Conservation (phyloP, 495 filamentous ascomycete species). For the Podospora bellae-mahoneyi region DNA sequence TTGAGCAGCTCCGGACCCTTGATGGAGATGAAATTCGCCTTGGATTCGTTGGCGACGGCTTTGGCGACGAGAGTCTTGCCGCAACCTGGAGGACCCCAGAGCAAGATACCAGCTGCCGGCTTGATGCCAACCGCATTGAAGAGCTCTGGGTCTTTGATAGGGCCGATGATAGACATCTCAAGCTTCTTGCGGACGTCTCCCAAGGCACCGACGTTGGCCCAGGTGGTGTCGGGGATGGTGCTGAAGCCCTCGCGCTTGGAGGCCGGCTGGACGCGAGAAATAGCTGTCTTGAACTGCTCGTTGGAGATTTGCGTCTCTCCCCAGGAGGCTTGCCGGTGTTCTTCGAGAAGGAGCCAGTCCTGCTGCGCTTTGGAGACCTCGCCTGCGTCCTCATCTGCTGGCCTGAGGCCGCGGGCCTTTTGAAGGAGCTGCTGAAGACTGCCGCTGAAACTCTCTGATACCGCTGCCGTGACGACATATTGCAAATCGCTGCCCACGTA, state of each 20-base stretch:
- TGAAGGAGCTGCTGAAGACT: constrained; percentile 26
- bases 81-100: constrained; percentile 96
- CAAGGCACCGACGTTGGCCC: constrained; percentile 88
- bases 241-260: constrained; percentile 95
- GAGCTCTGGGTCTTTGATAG: constrained; percentile 78
- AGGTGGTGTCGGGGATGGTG: constrained; percentile 94
- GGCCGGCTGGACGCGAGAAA: constrained; percentile 85
- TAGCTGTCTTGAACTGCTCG: constrained; percentile 69
- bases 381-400: constrained; percentile 50
- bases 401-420: constrained; percentile 31
- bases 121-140: constrained; percentile 81
- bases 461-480: constrained; percentile 58
- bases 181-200: constrained; percentile 75
- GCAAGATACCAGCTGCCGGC: constrained; percentile 83
- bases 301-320: constrained; percentile 33
- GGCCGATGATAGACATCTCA: constrained; percentile 83
- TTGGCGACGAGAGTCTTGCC: constrained; percentile 96
- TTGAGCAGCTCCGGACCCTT: constrained; percentile 93
- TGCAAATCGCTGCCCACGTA: constrained; percentile 95
- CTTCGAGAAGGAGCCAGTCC: constrained; percentile 37
- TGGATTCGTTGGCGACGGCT: constrained; percentile 90
- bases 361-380: constrained; percentile 47
- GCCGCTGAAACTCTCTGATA: constrained; percentile 27
- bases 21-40: constrained; percentile 96
- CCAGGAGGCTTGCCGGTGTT: constrained; percentile 29